phyloP scores from a whole-genome alignment of 1,139 yeast genomes.

The Magnusiomyces fungicola region DNA sequence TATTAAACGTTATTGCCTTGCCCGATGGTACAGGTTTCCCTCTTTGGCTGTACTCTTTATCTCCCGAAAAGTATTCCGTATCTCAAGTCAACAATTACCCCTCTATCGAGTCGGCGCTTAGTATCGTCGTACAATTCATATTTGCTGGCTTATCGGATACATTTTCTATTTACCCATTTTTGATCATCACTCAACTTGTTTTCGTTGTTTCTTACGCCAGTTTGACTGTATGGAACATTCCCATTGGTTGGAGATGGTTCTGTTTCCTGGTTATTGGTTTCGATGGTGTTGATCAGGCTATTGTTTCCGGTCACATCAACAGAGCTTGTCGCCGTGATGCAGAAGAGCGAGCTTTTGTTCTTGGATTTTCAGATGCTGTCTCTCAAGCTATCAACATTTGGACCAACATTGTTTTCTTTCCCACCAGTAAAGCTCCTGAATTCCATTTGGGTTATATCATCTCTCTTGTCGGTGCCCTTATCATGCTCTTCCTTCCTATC shows the following conservation, averaged over 20 bases:
- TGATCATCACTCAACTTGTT: conserved; percentile 45
- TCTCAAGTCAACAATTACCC: conserved; percentile 38
- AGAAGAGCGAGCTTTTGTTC: conserved; percentile 35
- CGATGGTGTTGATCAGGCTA: conserved; percentile 40
- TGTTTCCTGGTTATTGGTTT: conserved; percentile 41
- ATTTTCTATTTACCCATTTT: conserved; percentile 51
- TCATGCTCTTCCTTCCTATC: too few relatives aligned
- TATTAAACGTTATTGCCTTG: too few relatives aligned
- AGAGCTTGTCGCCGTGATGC: conserved; percentile 24
- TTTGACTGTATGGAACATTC: conserved; percentile 42
- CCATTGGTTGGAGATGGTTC: conserved; percentile 41
- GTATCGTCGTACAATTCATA: conserved; percentile 41
- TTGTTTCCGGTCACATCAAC: conserved; percentile 23
- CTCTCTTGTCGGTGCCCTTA: too few relatives aligned
- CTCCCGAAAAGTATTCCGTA: conserved; percentile 34
- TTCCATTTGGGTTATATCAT: too few relatives aligned
- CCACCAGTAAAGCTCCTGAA: conserved; percentile 46
- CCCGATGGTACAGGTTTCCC: too few relatives aligned
- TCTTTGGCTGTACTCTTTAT: conserved; percentile 44
- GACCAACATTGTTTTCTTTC: conserved; percentile 33
- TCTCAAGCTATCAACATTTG: conserved; percentile 29
- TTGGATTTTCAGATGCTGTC: conserved; percentile 36
- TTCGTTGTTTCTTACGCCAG: conserved; percentile 40
- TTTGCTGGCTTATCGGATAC: conserved; percentile 46
- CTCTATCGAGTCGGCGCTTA: conserved; percentile 46